Percentiles rank a stretch among this genome's conserved stretches.
Evolutionary conservation across 2,329 filamentous ascomycete species (phyloP).

Genomic region (Aspergillus quadrilineatus): DNA sequence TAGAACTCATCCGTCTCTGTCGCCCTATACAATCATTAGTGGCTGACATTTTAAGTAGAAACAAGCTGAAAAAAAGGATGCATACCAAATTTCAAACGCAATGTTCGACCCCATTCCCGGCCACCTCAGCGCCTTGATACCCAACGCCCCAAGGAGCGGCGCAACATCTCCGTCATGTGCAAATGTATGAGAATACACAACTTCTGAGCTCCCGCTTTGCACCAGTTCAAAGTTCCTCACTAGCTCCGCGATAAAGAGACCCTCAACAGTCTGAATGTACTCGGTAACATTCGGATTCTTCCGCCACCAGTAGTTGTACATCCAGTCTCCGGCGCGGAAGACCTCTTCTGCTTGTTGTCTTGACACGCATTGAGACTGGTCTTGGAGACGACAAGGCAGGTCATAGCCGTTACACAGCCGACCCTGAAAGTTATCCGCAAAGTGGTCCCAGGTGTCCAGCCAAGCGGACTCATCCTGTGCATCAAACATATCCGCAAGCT

Average conservation of each 20-base stretch:
- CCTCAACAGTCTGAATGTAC: slow-evolving; percentile 40
- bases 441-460: slow-evolving; percentile 40
- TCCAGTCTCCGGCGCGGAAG: slow-evolving; percentile 44
- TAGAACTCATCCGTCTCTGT: slow-evolving; percentile 19
- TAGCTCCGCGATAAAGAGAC: slow-evolving; percentile 40
- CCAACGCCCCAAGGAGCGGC: slow-evolving; percentile 36
- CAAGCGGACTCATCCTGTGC: slow-evolving; percentile 28
- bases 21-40: slow-evolving; percentile 19
- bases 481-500: slow-evolving; percentile 34
- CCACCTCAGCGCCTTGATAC: slow-evolving; percentile 39
- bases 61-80: background rate
- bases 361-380: slow-evolving; percentile 34
- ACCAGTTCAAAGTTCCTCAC: slow-evolving; percentile 33
- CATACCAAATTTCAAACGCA: slow-evolving; percentile 41
- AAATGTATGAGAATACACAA: slow-evolving; percentile 38
- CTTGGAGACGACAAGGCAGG: slow-evolving; percentile 32
- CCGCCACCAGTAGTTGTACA: slow-evolving; percentile 45
- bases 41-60: background rate
- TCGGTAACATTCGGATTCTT: slow-evolving; percentile 32
- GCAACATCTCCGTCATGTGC: slow-evolving; percentile 42
- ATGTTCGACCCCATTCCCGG: slow-evolving; percentile 42
- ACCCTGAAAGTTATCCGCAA: slow-evolving; percentile 43
- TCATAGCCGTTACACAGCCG: slow-evolving; percentile 42
- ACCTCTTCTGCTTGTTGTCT: slow-evolving; percentile 34
- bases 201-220: slow-evolving; percentile 17